Base-by-base conservation (phyloP, 148 eudicot genomes). In the Nyssa sinensis region DNA sequence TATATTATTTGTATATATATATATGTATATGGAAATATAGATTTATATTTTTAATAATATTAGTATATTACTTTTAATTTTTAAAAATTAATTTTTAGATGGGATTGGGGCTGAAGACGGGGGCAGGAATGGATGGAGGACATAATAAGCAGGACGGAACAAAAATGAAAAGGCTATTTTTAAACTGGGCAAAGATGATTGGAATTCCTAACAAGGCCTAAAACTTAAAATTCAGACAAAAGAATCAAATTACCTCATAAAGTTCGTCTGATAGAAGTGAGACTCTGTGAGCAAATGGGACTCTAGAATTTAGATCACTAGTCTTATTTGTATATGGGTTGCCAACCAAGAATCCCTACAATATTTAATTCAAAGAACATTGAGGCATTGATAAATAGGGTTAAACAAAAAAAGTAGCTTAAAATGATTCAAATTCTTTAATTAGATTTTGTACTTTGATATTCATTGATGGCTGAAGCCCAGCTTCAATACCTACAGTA, bases 291-390 rank as follows among this genome's bases (percentile, higher is more conserved):
- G 86, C 84, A 75, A n/a, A 84, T 27, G 65, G 58, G 7, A 80
- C 44, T 35, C 70, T 74, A n/a, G 61, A 29, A 75, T 76, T 80
- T 0, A 10, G 0, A 32, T 76, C 84, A 1, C 5, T 33, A 4
- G 49, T 7, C 12, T 1, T 2, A 37, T 84, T 61, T 10, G 86
- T 80, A 1, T 41, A 0, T 0, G 86, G 84, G 44, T 80, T 80
- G 19, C 86, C 84, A 23, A 74, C 41, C 27, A 80, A 34, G 19
- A 80, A 84, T 7, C 86, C 86, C 86, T 84, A 74, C 0, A 23
- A n/a, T 62, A 23, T 17, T 37, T 37, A 69, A 19, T 69, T 9
- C 8, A 4, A 67, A 65, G 25, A 19, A 33, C 23, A 30, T n/a
- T 4, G 31, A 63, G 24, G 5, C 23, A 31, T 31, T 0, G 3